A percentile compares a stretch with the other conserved stretches of the same genome.
Evolutionary conservation across 257 asterid species (phyloP).

Genomic region (Solanum etuberosum): DNA sequence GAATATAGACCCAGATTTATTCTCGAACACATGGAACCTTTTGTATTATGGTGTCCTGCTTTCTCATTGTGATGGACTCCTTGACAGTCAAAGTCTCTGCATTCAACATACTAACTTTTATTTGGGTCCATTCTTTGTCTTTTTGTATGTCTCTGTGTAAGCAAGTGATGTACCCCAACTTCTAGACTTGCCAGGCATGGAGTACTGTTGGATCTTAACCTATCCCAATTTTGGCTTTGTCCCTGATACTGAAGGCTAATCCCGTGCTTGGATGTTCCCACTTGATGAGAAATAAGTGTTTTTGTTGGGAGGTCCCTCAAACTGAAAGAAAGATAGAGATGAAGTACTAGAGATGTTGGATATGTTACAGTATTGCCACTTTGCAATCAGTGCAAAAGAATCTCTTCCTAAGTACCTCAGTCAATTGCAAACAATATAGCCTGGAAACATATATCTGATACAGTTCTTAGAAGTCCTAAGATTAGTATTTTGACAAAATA

Average conservation of each 20-base stretch:
- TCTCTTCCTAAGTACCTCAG: background rate
- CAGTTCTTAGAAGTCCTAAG: background rate
- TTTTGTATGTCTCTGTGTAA: background rate
- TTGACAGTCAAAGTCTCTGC: background rate
- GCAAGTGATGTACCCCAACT: background rate
- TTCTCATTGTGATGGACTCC: background rate
- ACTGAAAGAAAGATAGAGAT: background rate
- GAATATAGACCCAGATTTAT: background rate
- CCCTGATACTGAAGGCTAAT: background rate
- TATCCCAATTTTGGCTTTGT: background rate
- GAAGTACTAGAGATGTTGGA: background rate
- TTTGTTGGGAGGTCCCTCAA: background rate
- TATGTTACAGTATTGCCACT: background rate
- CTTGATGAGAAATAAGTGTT: background rate
- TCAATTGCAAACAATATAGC: background rate
- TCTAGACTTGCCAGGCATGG: background rate
- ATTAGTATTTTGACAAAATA: background rate
- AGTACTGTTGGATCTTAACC: background rate
- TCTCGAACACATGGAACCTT: background rate
- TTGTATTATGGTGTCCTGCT: background rate
- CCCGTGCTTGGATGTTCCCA: background rate
- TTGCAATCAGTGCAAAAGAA: background rate
- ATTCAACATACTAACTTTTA: background rate
- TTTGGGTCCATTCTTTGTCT: background rate
- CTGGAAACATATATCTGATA: background rate